Conservation (phyloP, 768 basidiomycete species). For the Krasilnikovozyma curviuscula region DNA sequence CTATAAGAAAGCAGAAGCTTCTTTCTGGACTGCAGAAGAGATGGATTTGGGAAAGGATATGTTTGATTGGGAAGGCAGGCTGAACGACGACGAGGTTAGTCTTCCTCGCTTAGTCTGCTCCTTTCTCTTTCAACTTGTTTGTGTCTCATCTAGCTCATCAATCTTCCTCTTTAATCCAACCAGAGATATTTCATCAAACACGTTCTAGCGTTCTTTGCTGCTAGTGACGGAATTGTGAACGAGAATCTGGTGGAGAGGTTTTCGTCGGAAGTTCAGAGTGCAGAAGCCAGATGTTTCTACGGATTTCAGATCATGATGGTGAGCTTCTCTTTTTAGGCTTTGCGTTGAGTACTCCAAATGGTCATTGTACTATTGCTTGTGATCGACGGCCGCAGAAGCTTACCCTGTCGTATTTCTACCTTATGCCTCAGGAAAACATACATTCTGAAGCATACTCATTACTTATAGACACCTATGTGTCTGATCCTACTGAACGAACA, state of each 20-base stretch:
- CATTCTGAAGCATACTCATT: constrained; percentile 27
- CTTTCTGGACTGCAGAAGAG: constrained; percentile 27
- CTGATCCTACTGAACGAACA: constrained; percentile 23
- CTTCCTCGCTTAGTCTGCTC: not conserved
- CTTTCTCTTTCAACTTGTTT: too few relatives aligned
- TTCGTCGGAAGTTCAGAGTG: constrained; percentile 24
- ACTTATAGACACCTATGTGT: constrained; percentile 26
- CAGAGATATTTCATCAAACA: constrained; percentile 59
- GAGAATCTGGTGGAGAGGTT: constrained; percentile 26
- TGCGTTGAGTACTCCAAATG: not conserved
- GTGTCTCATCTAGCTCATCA: too few relatives aligned
- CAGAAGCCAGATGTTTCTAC: constrained; percentile 26
- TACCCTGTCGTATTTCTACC: not conserved
- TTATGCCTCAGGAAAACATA: constrained; percentile 20
- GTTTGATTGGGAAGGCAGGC: constrained; percentile 61
- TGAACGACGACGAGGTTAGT: constrained; percentile 48
- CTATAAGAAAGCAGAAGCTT: constrained; percentile 25
- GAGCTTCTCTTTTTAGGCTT: not conserved
- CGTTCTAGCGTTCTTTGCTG: constrained; percentile 89
- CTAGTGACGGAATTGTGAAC: constrained; percentile 23
- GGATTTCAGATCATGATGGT: constrained; percentile 26
- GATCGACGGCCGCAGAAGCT: too few relatives aligned
- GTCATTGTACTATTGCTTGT: too few relatives aligned
- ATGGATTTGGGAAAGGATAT: constrained; percentile 65
- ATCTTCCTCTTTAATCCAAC: too few relatives aligned